These are phyloP conservation scores for Plasmodium vinckei DNA, from an alignment of 169 alveolate species.

Conservation along the genomic window DNA sequence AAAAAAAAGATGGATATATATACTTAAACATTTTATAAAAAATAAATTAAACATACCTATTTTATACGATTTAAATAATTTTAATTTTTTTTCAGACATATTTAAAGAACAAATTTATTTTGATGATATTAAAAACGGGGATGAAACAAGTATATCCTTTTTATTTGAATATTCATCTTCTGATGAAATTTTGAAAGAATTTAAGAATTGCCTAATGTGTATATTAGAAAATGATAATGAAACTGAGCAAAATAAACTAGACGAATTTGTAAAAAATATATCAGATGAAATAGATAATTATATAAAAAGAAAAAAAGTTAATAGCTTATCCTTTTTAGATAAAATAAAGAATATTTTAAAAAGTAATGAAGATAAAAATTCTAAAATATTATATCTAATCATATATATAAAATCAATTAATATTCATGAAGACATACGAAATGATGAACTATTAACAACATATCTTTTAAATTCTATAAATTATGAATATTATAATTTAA, in stretches of 20 bases:
- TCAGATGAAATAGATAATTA: slow-evolving; percentile 26
- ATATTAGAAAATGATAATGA: slow-evolving; percentile 21
- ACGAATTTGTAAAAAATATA: slow-evolving; percentile 3
- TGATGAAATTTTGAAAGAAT: slow-evolving; percentile 29
- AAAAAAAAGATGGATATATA: slow-evolving; percentile 75
- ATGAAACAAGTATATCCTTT: background rate
- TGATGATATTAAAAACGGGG: slow-evolving; percentile 2
- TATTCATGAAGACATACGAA: slow-evolving; percentile 63
- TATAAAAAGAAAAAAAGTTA: slow-evolving; percentile 31
- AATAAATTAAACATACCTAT: slow-evolving; percentile 50
- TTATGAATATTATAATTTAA: slow-evolving; percentile 67
- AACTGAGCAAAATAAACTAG: background rate
- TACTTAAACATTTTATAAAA: slow-evolving; percentile 56
- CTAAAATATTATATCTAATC: slow-evolving; percentile 34
- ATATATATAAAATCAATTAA: slow-evolving; percentile 69
- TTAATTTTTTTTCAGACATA: slow-evolving; percentile 39
- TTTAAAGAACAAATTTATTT: slow-evolving; percentile 19
- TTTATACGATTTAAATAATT: slow-evolving; percentile 18
- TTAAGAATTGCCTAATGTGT: slow-evolving; percentile 10
- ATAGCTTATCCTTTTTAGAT: slow-evolving; percentile 28
- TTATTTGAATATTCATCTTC: slow-evolving; percentile 16
- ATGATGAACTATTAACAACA: slow-evolving; percentile 30
- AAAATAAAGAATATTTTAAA: slow-evolving; percentile 32
- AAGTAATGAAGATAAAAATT: slow-evolving; percentile 39
- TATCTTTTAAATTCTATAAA: slow-evolving; percentile 47